Base-by-base conservation (phyloP, 2,329 filamentous ascomycete genomes). In the Sporothrix humicola region DNA sequence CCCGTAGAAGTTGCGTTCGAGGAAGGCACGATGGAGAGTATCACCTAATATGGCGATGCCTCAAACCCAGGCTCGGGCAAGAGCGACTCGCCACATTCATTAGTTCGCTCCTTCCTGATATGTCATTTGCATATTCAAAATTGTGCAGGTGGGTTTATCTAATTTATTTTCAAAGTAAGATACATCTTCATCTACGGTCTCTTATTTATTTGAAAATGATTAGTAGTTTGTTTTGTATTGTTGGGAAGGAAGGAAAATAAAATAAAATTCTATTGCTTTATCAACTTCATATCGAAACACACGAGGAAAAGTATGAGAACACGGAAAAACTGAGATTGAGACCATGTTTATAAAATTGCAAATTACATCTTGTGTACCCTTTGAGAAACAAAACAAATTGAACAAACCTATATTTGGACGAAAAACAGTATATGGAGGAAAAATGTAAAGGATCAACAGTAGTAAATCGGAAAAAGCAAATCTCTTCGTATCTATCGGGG, bases 401-500 rank as follows among this genome's bases (percentile, higher is more conserved):
- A 26, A 9, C 26, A 26, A 5, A 70, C 17, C 13, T 23, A 56
- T 7, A 20, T 23, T 9, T 23, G 20, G 17, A 48, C 8, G 50
- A 52, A 54, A 37, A 46, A 56, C 15, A 72, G 23, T 65, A 58
- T 17, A 63, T 42, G 31, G 44, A 52, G 68, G 6, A 6, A 50
- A 50, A 50, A 58, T 17, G 44, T 13, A 63, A 66, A 59, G 68
- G 13, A 17, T n/a, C 1, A 48, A 58, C 58, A 46, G 52, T 26
- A 26, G 26, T 42, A 71, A 68, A 66, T 68, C 65, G 37, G 65
- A 73, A 48, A 72, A 56, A 69, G 23, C 37, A 73, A 48, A 69
- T 66, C 31, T 72, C 69, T 72, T 71, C 31, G 46, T 74, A 73
- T 76, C 75, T 76, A 76, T 76, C 52, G 56, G 44, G 54, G 26